Percentiles rank a stretch among this genome's conserved stretches.
These are phyloP conservation scores for Phascolomyces articulosus DNA, from an alignment of 371 early-diverging fungal genomes.

Conservation along the genomic window DNA sequence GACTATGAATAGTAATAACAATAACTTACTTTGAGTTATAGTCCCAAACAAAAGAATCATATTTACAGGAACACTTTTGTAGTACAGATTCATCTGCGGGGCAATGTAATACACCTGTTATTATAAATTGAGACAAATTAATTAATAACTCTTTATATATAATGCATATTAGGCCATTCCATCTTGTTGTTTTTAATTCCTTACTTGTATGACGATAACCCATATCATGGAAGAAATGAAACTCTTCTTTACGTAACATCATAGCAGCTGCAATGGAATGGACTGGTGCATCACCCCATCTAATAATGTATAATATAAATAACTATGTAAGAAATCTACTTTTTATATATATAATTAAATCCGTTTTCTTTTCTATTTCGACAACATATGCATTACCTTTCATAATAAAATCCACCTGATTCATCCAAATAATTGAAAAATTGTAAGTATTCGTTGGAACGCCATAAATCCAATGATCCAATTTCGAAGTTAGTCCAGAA, in stretches of 20 bases:
- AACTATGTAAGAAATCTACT: constrained; percentile 29
- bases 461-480: constrained; percentile 79
- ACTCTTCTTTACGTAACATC: constrained; percentile 64
- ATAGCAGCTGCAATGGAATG: constrained; percentile 84
- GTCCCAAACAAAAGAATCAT: constrained; percentile 16
- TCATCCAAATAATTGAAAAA: constrained; percentile 87
- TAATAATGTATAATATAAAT: constrained; percentile 71
- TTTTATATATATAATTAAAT: neutral
- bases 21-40: neutral
- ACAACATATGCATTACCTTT: constrained; percentile 43
- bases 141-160: no score
- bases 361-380: neutral
- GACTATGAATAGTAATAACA: no score
- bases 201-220: constrained; percentile 72
- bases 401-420: constrained; percentile 93
- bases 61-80: constrained; percentile 63
- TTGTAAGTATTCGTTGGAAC: constrained; percentile 67
- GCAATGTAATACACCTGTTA: constrained; percentile 63
- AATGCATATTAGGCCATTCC: neutral
- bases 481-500: constrained; percentile 85
- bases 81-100: constrained; percentile 53
- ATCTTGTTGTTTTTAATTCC: no score
- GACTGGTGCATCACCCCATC: constrained; percentile 98
- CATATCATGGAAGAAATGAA: constrained; percentile 91
- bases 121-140: neutral